These are phyloP conservation scores for Corallochytrium limacisporum DNA, from an alignment of 78 protist genomes.

Conservation along the genomic window DNA sequence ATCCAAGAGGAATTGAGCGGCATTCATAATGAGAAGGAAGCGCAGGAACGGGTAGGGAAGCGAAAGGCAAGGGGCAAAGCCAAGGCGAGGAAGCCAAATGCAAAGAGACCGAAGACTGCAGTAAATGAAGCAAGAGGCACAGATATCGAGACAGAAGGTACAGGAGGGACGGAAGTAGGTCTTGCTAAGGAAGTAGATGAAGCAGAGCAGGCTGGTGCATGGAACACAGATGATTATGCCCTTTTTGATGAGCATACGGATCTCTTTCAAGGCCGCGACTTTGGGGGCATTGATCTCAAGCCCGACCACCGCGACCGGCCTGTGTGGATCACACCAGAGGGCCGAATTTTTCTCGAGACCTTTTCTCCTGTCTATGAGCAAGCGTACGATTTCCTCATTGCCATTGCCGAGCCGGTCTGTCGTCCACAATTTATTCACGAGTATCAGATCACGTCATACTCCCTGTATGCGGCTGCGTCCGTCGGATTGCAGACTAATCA, in stretches of 20 bases:
- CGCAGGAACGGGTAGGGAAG: neutral
- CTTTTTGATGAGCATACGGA: no score
- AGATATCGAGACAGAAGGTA: neutral
- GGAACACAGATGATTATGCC: no score
- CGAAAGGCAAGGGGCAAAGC: neutral
- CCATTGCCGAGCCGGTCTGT: slow-evolving; percentile 84
- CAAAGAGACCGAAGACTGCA: neutral
- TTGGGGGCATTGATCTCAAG: neutral
- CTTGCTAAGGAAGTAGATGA: no score
- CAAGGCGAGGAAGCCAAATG: neutral
- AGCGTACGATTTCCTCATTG: slow-evolving; percentile 83
- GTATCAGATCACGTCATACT: slow-evolving; percentile 66
- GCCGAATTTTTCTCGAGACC: slow-evolving; percentile 74
- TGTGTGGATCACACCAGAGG: slow-evolving; percentile 69
- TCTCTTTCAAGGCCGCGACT: neutral
- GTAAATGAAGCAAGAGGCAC: neutral
- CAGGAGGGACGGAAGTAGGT: neutral
- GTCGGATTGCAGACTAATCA: slow-evolving; percentile 62
- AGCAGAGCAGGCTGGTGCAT: no score
- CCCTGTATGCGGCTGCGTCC: slow-evolving; percentile 86
- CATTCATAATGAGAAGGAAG: neutral
- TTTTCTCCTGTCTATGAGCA: slow-evolving; percentile 64
- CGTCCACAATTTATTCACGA: slow-evolving; percentile 57
- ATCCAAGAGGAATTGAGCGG: neutral
- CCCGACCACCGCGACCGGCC: slow-evolving; percentile 29